phyloP scores from a whole-genome alignment of 345 rosid genomes.

The Rhodomyrtus tomentosa region DNA sequence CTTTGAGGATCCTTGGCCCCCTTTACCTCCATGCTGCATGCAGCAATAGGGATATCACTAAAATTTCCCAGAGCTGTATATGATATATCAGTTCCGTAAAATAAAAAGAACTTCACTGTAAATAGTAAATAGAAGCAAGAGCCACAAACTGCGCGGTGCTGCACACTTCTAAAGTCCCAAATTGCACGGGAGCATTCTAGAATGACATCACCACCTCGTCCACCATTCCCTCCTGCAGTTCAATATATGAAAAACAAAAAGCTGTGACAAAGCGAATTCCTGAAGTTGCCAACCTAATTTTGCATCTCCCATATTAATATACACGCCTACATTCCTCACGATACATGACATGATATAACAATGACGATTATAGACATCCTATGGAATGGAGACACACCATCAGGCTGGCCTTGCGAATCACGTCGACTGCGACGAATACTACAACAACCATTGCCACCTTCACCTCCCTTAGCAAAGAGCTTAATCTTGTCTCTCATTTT shows the following conservation, averaged over 20 bases:
- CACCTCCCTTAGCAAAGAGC: conserved; percentile 48
- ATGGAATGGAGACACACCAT: conserved; percentile 22
- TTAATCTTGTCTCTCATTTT: conserved; percentile 50
- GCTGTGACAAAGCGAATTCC: neutral
- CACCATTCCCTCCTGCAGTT: conserved; percentile 84
- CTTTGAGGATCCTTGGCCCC: conserved; percentile 77
- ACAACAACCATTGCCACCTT: conserved; percentile 54
- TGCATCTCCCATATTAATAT: neutral
- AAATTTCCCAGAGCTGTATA: neutral
- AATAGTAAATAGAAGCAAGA: neutral
- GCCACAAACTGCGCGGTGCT: conserved; percentile 65
- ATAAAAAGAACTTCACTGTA: neutral
- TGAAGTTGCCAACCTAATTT: neutral
- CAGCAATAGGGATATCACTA: neutral
- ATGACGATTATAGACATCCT: neutral
- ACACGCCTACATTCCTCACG: neutral
- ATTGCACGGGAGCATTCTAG: conserved; percentile 68
- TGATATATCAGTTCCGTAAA: neutral
- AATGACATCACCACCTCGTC: conserved; percentile 94
- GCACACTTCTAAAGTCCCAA: conserved; percentile 90
- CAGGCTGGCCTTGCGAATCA: conserved; percentile 42
- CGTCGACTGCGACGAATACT: conserved; percentile 40
- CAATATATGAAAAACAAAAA: conserved; percentile 1
- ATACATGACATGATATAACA: neutral
- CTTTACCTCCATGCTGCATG: conserved; percentile 63